phyloP scores from a whole-genome alignment of 306 rosid species.

The Acacia confusa region DNA sequence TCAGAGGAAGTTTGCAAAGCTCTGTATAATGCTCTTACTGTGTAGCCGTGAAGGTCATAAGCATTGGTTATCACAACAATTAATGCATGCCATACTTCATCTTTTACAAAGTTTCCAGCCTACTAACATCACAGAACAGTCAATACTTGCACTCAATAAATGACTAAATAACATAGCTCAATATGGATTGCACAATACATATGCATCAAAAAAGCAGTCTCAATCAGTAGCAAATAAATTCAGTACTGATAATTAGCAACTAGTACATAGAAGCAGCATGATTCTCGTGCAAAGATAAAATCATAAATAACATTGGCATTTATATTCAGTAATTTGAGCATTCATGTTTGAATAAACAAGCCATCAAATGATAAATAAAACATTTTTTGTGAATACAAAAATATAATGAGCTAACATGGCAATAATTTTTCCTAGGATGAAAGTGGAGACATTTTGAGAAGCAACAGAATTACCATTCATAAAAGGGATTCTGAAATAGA shows the following conservation, averaged over 20 bases:
- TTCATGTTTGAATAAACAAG: background rate
- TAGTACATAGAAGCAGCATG: constrained; percentile 5
- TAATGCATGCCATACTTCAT: constrained; percentile 94
- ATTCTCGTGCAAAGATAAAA: constrained; percentile 17
- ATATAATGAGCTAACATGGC: background rate
- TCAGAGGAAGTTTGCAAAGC: constrained; percentile 77
- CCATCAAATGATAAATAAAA: constrained; percentile 2
- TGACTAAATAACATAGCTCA: constrained; percentile 16
- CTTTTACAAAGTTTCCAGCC: constrained; percentile 99
- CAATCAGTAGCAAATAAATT: constrained; percentile 24
- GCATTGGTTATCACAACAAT: constrained; percentile 92
- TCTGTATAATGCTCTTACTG: constrained; percentile 83
- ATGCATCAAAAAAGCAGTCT: constrained; percentile 25
- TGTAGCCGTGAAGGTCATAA: constrained; percentile 93
- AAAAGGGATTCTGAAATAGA: constrained; percentile 1
- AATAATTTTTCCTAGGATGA: constrained; percentile 18
- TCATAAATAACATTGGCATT: constrained; percentile 1
- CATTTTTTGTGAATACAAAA: background rate
- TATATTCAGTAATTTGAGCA: constrained; percentile 20
- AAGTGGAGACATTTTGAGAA: constrained; percentile 28
- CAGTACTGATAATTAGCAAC: constrained; percentile 17
- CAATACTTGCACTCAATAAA: constrained; percentile 41
- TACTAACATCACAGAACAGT: constrained; percentile 74
- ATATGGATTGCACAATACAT: constrained; percentile 16
- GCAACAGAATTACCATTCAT: constrained; percentile 25